Evolutionary conservation across 2,329 filamentous ascomycete species (phyloP).

Genomic region (Cadophora malorum): DNA sequence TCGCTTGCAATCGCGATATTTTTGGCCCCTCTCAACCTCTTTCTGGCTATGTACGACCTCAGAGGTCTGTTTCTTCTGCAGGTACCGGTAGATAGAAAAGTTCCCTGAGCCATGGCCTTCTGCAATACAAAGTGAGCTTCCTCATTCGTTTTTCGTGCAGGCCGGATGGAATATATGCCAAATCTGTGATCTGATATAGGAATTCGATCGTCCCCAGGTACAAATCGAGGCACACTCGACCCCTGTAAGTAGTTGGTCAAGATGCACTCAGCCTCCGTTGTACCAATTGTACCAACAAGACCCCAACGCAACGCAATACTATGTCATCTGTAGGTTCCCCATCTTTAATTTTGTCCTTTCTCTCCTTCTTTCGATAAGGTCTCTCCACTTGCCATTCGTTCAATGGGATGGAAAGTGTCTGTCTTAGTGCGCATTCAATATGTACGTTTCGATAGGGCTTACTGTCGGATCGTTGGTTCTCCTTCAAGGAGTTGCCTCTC

Average conservation of each 20-base stretch:
- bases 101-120: background rate
- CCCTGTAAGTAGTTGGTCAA: conserved; percentile 17
- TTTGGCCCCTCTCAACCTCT: conserved; percentile 9
- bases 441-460: conserved; percentile 31
- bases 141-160: background rate
- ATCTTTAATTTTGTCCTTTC: conserved; percentile 20
- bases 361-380: conserved; percentile 23
- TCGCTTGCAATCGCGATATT: conserved; percentile 20
- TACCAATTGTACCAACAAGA: conserved; percentile 15
- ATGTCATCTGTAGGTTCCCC: conserved; percentile 18
- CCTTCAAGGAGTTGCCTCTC: conserved; percentile 30
- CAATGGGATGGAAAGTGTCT: conserved; percentile 19
- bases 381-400: conserved; percentile 17
- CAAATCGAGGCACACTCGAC: conserved; percentile 2
- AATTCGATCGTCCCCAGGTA: background rate
- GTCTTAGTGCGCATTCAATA: conserved; percentile 30
- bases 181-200: conserved; percentile 10
- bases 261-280: conserved; percentile 30
- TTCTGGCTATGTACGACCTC: background rate
- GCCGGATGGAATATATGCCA: background rate
- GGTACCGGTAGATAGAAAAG: conserved; percentile 1
- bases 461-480: conserved; percentile 33
- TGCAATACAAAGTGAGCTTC: background rate
- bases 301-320: conserved; percentile 14
- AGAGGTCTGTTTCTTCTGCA: conserved; percentile 3